Conservation (phyloP, 345 rosid species). For the Isatis tinctoria region DNA sequence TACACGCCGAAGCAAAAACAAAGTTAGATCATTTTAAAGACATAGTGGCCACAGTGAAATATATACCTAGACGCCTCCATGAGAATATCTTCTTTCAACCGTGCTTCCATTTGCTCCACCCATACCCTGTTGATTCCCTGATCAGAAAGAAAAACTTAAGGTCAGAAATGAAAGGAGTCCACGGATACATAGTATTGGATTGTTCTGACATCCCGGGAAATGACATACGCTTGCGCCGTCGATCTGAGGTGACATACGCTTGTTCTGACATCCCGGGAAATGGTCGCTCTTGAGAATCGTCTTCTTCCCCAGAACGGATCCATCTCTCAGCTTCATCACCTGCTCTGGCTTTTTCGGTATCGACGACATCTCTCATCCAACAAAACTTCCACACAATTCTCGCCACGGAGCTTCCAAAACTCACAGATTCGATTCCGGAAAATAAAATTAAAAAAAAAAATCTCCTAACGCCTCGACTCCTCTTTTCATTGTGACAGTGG, state of each 20-base stretch:
- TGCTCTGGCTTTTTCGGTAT: constrained; percentile 78
- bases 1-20: constrained; percentile 1
- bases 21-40: no score
- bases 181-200: neutral
- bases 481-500: no score
- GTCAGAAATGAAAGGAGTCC: constrained; percentile 14
- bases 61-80: constrained; percentile 81
- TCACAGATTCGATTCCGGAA: neutral
- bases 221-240: no score
- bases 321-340: constrained; percentile 91
- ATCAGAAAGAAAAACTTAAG: constrained; percentile 9
- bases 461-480: constrained; percentile 6
- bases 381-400: neutral
- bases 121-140: constrained; percentile 90
- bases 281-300: constrained; percentile 98
- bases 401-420: neutral
- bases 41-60: neutral
- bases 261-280: constrained; percentile 98
- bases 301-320: constrained; percentile 95
- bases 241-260: constrained; percentile 82
- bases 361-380: constrained; percentile 61
- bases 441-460: no score
- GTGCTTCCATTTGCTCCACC: constrained; percentile 95
- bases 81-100: constrained; percentile 85
- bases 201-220: no score